Evolutionary conservation across 225 moss, liverwort and hornwort species (phyloP), one percentile per base, ranked within the genome.

Genomic region (Sphagnum tenellum): DNA sequence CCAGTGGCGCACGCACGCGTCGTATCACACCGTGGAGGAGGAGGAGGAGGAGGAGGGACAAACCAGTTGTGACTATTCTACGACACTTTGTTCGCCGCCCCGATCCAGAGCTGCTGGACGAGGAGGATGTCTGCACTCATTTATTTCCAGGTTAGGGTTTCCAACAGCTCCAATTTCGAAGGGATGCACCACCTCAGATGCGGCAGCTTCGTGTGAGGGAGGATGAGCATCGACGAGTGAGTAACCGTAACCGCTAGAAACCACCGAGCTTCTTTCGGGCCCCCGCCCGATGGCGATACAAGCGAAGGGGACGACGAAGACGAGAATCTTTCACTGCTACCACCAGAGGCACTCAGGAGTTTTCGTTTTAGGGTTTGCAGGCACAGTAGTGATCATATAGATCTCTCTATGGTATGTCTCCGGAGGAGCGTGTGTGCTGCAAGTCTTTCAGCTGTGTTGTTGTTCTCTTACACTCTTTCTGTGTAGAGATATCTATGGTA

Each of bases 81-180:
- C 29, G 29, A 62, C 56, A 71, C 7, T 61, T 44, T 45, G n/a
- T 60, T 48, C 29, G 29, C 29, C 29, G 29, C 29, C 29, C 29
- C 29, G 29, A 1, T 29, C 29, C 29, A 29, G 29, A 52, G 52
- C 52, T 52, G 52, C 52, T 52, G 52, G 52, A 29, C 29, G 29
- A 29, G 52, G 2, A 52, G 6, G 52, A 54, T 46, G 29, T 29
- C 14, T 54, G 55, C 47, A 11, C 7, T 76, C 73, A 10, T 59
- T 47, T 52, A 71, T 70, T 44, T 76, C 77, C 9, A 88, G 47
- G 44, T 82, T 75, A 29, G 88, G 80, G 63, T 78, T 73, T 4
- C 86, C 88, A 5, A 89, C 59, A 0, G 86, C 81, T 64, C 88
- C 89, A 6, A 89, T 86, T 55, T 88, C 79, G 29, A 86, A 88